Percentiles rank a stretch among this genome's conserved stretches.
Conservation (phyloP, 2,329 filamentous ascomycete species). For the Tolypocladium ophioglossoides region DNA sequence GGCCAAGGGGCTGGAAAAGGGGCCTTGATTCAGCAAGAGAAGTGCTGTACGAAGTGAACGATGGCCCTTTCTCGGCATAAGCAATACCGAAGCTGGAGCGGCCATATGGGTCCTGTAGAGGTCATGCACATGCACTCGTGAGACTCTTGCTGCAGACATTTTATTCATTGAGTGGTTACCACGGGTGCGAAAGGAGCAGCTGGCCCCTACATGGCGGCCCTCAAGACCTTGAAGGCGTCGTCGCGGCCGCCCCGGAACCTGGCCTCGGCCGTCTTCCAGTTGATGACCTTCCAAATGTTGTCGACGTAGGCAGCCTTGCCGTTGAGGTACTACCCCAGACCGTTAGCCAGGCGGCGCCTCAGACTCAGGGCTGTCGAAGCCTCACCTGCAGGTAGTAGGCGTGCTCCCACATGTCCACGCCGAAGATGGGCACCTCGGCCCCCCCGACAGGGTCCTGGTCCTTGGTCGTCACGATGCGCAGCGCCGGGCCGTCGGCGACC, state of each 20-base stretch:
- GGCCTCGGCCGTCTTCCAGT: slow-evolving; percentile 61
- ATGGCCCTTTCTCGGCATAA: not conserved
- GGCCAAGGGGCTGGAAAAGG: not conserved
- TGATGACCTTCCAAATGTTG: slow-evolving; percentile 69
- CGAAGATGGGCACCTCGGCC: slow-evolving; percentile 58
- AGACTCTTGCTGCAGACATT: not conserved
- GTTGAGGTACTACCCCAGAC: slow-evolving; percentile 55
- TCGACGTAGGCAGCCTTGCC: slow-evolving; percentile 65
- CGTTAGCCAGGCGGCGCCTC: not conserved
- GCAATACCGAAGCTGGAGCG: not conserved
- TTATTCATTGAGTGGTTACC: not conserved
- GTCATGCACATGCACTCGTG: not conserved
- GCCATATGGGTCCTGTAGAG: not conserved
- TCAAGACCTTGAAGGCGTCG: slow-evolving; percentile 34
- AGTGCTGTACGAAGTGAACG: not conserved
- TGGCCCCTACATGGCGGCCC: slow-evolving; percentile 25
- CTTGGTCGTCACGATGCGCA: slow-evolving; percentile 71
- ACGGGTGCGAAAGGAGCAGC: not conserved
- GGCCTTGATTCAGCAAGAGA: not conserved
- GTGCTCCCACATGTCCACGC: slow-evolving; percentile 90
- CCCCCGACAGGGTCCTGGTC: slow-evolving; percentile 69
- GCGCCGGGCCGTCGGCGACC: slow-evolving; percentile 48
- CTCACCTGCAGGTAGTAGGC: slow-evolving; percentile 74
- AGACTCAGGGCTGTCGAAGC: not conserved
- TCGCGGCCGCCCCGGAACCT: slow-evolving; percentile 42